These are phyloP conservation scores for Penicillium herquei DNA, from an alignment of 495 filamentous ascomycete species.

Conservation along the genomic window DNA sequence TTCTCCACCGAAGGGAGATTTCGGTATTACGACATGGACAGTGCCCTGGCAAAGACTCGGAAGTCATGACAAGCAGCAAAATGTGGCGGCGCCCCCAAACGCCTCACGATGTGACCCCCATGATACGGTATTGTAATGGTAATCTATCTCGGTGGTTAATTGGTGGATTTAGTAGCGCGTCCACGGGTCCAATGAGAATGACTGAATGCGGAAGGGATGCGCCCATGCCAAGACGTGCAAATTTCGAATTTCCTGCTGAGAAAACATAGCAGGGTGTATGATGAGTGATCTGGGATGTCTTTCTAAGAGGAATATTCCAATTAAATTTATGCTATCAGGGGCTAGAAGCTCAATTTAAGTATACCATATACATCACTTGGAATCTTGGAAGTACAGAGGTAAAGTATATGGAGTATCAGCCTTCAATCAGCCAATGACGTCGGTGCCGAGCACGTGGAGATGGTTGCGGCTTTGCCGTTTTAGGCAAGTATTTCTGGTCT, in stretches of 20 bases:
- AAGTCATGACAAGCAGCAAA: background rate
- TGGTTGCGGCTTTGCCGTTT: background rate
- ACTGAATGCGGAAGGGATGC: constrained; percentile 5
- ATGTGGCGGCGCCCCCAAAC: constrained; percentile 1
- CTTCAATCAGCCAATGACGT: constrained; percentile 11
- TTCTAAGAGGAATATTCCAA: no score
- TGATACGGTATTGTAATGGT: background rate
- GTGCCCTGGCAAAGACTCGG: background rate
- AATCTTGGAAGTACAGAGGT: no score
- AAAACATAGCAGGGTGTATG: background rate
- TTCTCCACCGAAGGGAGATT: background rate
- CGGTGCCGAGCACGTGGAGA: constrained; percentile 8
- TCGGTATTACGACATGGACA: no score
- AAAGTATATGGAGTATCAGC: no score
- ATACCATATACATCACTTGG: no score
- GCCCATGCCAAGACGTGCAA: constrained; percentile 3
- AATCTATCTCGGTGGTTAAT: background rate
- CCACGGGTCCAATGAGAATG: background rate
- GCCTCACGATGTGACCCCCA: background rate
- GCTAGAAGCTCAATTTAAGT: background rate
- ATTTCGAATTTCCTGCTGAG: background rate
- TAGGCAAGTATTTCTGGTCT: background rate
- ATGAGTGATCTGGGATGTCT: background rate
- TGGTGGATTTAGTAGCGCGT: constrained; percentile 1
- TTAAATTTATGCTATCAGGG: background rate